Evolutionary conservation across 2,329 filamentous ascomycete species (phyloP), one percentile per base, ranked within the genome.

Genomic region (Aspergillus costaricaensis): DNA sequence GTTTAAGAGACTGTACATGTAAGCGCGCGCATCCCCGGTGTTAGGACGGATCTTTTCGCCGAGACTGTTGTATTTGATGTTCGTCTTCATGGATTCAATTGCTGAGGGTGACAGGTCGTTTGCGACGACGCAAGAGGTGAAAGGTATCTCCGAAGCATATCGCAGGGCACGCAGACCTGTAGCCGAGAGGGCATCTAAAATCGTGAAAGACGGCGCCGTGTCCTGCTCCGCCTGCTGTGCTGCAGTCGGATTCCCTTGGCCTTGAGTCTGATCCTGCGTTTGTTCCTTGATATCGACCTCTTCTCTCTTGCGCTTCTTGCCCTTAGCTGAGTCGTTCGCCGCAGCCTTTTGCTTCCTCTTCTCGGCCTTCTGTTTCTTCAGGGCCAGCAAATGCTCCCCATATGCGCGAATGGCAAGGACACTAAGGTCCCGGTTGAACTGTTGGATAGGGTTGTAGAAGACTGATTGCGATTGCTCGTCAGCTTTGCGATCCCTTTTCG

Each of bases 391-490:
- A 70, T 91, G 87, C 67, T 95, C 88, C 1, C 91, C 91, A 74
- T 94, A 96, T 0, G 91, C 90, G 71, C 91, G 91, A 75, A 99
- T 96, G 0, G 92, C 92, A 14, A 99, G 84, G 25, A 97, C 91
- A 62, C 92, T 97, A 66, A 99, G 79, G 74, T 99, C 95, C 50
- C 96, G 90, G 77, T 99, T 99, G 82, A 98, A 99, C 74, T 99
- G 95, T 74, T 99, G 95, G 57, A 99, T 97, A 0, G 95, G 94
- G 70, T 99, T 99, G 83, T 99, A 99, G 73, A 99, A 99, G 58
- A 99, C 96, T 36, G 83, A 81, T 69, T 94, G 90, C 67, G 88
- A 85, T 41, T 87, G 82, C 67, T 86, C 83, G 55, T 88, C 84
- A 61, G 84, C 80, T 59, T 76, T 76, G 27, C 76, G 67, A 61